Evolutionary conservation across 306 rosid genomes (phyloP), one percentile per base, ranked within the genome.

Genomic region (Trifolium dubium): DNA sequence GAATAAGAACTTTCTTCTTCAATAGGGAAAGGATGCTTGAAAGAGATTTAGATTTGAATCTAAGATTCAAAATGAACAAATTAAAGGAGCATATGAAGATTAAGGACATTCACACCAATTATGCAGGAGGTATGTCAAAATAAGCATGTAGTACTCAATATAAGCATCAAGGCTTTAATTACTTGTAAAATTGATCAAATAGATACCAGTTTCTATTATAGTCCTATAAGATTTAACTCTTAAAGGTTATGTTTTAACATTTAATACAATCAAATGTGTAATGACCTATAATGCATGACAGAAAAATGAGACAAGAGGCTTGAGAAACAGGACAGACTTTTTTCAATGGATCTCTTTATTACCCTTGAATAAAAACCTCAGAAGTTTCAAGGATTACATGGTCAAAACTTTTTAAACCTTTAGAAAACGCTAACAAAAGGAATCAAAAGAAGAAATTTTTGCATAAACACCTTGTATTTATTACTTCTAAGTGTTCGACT

Each of bases 291-390:
- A 43, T 53, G 49, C 40, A 39, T 1, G 23, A 66, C 77, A 30
- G 40, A 32, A 23, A 50, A 18, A 61, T 43, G 41, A 53, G 55
- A 46, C 73, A 64, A 56, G 13, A 66, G 37, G 46, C 79, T 60
- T 60, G 65, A 65, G 72, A 46, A 68, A 61, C 61, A 74, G 51
- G 39, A 67, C 50, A 58, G 6, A n/a, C 53, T 54, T 69, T 61
- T 49, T 2, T 44, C 15, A 44, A 44, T 44, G n/a, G 50, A 44
- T 44, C 12, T 41, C 13, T 41, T 10, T 10, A 41, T 41, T 10
- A 41, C 0, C 47, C 47, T 41, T 41, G 47, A 41, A 41, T 41
- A 9, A 41, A 41, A 41, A 41, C 47, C 47, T 10, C 47, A 44
- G 1, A 44, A 10, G 50, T n/a, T 14, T 49, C 10, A 15, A 15